Conservation (phyloP, 441 rosid species). For the Gossypium lobatum region DNA sequence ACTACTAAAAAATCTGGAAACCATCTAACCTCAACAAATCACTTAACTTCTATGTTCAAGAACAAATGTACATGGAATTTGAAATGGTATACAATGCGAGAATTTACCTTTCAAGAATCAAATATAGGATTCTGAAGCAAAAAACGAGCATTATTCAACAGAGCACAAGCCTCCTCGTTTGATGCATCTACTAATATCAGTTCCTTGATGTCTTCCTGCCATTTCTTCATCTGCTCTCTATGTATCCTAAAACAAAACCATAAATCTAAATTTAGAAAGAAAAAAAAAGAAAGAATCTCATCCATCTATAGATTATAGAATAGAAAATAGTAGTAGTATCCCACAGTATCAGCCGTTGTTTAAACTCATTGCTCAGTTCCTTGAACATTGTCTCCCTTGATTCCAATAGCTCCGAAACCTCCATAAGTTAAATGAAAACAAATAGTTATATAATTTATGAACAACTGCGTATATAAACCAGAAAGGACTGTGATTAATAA, state of each 20-base stretch:
- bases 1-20: not conserved
- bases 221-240: slow-evolving; percentile 68
- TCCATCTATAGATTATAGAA: not conserved
- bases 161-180: slow-evolving; percentile 57
- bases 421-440: slow-evolving; percentile 4
- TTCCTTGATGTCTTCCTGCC: slow-evolving; percentile 84
- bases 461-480: not conserved
- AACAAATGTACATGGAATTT: not conserved
- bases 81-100: not conserved
- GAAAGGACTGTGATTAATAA: not conserved
- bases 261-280: too few relatives aligned
- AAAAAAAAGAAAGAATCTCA: not conserved
- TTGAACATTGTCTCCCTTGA: slow-evolving; percentile 70
- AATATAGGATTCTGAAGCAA: slow-evolving; percentile 50
- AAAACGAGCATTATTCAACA: slow-evolving; percentile 54
- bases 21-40: not conserved
- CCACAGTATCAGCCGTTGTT: slow-evolving; percentile 60
- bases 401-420: slow-evolving; percentile 73
- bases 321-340: slow-evolving; percentile 16
- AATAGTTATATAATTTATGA: not conserved
- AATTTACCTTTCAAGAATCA: slow-evolving; percentile 43
- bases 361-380: slow-evolving; percentile 65
- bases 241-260: slow-evolving; percentile 44
- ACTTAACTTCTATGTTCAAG: not conserved
- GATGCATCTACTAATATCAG: slow-evolving; percentile 61